Evolutionary conservation across 805 yeast species (phyloP), one percentile per base, ranked within the genome.

Genomic region (Candida wancherniae): DNA sequence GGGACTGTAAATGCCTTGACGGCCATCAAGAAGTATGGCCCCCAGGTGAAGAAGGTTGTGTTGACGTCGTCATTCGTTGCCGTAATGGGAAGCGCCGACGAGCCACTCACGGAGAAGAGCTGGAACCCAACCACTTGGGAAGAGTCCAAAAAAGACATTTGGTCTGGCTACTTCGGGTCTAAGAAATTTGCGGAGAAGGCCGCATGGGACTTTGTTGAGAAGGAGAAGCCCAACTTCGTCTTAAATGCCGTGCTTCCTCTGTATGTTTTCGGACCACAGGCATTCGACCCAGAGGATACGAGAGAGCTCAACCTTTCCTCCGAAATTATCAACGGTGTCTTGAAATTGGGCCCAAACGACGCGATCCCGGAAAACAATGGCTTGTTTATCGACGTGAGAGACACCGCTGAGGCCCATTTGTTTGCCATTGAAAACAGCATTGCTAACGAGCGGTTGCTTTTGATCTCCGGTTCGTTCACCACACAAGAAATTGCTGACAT

Each of bases 41-140:
- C 65, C 2, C 58, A 63, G 25, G 19, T 33, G 20, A 34, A 30
- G 18, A 29, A 30, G 14, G 29, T 37, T 19, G 33, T 31, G 22
- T 15, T 20, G 23, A 33, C 41, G 9, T 37, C 41, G 2, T 30
- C 35, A 1, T 13, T 9, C 13, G 41, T 27, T 6, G 38, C 41
- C 6, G 9, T 20, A 7, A 37, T 32, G 22, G 22, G 12, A 4
- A 44, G 45, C 28, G 37, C 46, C 7, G 21, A 22, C 12, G 22
- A 22, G 17, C 24, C 26, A 4, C 17, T 28, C 18, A 23, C 7
- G 15, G 43, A 35, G 19, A 16, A 19, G 2, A 54, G 63, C 14
- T 74, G 80, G 75, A 75, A 75, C 36, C 72, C 70, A 25, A 55
- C 71, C 17, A 63, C 73, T 15, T 67, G 69, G 63, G 73, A 70